phyloP scores from a whole-genome alignment of 2,329 filamentous ascomycete species.

The Stylonectria norvegica region DNA sequence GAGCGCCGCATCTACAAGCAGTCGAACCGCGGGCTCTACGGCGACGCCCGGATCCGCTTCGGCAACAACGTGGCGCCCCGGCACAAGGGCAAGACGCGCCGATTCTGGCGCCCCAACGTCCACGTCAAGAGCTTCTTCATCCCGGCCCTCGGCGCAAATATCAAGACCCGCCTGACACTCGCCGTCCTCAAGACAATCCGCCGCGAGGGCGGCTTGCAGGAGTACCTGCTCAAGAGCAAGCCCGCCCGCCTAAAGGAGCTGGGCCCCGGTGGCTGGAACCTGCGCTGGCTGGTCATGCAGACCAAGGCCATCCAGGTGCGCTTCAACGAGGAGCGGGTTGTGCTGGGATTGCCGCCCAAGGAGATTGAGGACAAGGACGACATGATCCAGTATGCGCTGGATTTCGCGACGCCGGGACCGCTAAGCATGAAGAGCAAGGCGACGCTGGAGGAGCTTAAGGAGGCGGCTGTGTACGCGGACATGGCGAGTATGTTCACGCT shows the following conservation, averaged over 20 bases:
- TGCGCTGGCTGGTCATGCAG: constrained; percentile 89
- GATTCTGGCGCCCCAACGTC: constrained; percentile 74
- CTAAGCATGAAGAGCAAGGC: constrained; percentile 34
- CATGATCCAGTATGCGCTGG: constrained; percentile 39
- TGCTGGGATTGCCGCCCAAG: constrained; percentile 56
- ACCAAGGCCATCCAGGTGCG: constrained; percentile 61
- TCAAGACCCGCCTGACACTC: constrained; percentile 67
- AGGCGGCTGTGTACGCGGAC: constrained; percentile 35
- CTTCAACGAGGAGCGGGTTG: constrained; percentile 62
- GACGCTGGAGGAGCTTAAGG: constrained; percentile 38
- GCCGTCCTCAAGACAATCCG: constrained; percentile 71
- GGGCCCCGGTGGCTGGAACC: constrained; percentile 83
- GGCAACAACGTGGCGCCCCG: constrained; percentile 74
- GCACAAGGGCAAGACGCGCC: constrained; percentile 66
- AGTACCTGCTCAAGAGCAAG: constrained; percentile 83
- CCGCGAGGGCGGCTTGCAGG: constrained; percentile 83
- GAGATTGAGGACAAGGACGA: constrained; percentile 36
- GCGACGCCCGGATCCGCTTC: constrained; percentile 66
- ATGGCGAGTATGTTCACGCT: constrained; percentile 46
- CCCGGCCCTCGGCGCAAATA: constrained; percentile 55
- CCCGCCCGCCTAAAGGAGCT: constrained; percentile 76
- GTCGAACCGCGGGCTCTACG: constrained; percentile 72
- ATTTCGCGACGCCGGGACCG: constrained; percentile 40
- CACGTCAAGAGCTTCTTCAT: constrained; percentile 66
- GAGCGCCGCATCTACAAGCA: constrained; percentile 72